Percentiles rank a stretch among this genome's conserved stretches.
Evolutionary conservation across 2,329 filamentous ascomycete species (phyloP).

Genomic region (Neopestalotiopsis sp.): DNA sequence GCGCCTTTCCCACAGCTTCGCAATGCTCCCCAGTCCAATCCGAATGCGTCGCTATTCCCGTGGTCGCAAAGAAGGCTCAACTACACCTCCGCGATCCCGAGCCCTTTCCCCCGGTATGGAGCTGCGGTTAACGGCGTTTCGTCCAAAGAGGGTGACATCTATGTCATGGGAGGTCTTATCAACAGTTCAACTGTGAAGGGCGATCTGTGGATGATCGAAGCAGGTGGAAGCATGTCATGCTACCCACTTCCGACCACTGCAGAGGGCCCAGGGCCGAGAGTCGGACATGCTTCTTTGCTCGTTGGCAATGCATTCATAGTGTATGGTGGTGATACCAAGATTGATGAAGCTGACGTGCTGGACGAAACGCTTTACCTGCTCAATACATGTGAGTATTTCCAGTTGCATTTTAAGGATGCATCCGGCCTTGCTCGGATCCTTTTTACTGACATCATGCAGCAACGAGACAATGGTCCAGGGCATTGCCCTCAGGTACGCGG

Average conservation of each 20-base stretch:
- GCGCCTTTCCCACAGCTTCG: conserved; percentile 39
- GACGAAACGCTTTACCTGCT: conserved; percentile 96
- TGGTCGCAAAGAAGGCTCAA: conserved; percentile 92
- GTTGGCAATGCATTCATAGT: conserved; percentile 99
- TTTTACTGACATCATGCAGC: conserved; percentile 56
- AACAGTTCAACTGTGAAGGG: conserved; percentile 96
- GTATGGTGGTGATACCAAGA: conserved; percentile 97
- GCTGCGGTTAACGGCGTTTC: conserved; percentile 91
- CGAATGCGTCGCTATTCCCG: conserved; percentile 85
- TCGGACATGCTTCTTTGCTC: conserved; percentile 90
- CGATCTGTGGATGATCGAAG: conserved; percentile 97
- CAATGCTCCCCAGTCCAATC: conserved; percentile 51
- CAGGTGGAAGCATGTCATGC: conserved; percentile 84
- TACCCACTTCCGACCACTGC: conserved; percentile 90
- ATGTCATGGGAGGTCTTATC: conserved; percentile 96
- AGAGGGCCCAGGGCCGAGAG: conserved; percentile 92
- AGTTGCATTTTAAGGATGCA: too few species aligned
- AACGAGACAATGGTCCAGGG: conserved; percentile 96
- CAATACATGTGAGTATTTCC: conserved; percentile 82
- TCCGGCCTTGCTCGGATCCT: not conserved
- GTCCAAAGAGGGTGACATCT: conserved; percentile 96
- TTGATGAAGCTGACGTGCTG: conserved; percentile 87
- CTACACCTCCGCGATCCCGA: conserved; percentile 80
- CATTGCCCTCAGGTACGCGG: conserved; percentile 82
- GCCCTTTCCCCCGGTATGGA: conserved; percentile 95